phyloP scores from a whole-genome alignment of 768 basidiomycete species.

The Lepiota subincarnata region DNA sequence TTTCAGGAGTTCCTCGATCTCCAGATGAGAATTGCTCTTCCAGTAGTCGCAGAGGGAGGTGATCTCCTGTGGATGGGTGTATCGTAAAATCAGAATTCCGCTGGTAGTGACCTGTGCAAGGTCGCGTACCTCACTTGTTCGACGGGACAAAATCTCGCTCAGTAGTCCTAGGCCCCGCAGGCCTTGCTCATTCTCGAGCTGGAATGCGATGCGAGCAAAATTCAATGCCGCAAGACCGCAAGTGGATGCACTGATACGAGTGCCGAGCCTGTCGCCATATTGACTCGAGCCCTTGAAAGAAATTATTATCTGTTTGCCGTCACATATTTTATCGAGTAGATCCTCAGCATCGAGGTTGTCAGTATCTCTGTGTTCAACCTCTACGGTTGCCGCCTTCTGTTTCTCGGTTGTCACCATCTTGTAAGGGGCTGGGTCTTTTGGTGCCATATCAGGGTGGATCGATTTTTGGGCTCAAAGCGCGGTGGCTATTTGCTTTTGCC shows the following conservation, averaged over 20 bases:
- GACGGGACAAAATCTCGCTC: constrained; percentile 7
- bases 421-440: background rate
- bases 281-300: constrained; percentile 53
- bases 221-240: constrained; percentile 69
- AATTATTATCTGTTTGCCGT: constrained; percentile 34
- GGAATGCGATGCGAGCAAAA: constrained; percentile 45
- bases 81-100: background rate
- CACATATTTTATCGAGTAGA: constrained; percentile 17
- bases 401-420: background rate
- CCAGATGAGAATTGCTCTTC: constrained; percentile 23
- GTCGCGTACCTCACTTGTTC: constrained; percentile 14
- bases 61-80: constrained; percentile 39
- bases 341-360: background rate
- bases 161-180: constrained; percentile 6
- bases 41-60: constrained; percentile 54
- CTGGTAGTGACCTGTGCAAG: background rate
- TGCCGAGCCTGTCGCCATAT: constrained; percentile 35
- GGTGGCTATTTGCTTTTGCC: background rate
- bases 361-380: background rate
- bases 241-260: constrained; percentile 36
- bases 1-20: constrained; percentile 11
- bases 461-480: no score
- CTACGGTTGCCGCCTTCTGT: background rate
- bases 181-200: constrained; percentile 29
- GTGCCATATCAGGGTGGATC: background rate